Conservation (phyloP, 2,329 filamentous ascomycete genomes). For the Claviceps quebecensis region DNA sequence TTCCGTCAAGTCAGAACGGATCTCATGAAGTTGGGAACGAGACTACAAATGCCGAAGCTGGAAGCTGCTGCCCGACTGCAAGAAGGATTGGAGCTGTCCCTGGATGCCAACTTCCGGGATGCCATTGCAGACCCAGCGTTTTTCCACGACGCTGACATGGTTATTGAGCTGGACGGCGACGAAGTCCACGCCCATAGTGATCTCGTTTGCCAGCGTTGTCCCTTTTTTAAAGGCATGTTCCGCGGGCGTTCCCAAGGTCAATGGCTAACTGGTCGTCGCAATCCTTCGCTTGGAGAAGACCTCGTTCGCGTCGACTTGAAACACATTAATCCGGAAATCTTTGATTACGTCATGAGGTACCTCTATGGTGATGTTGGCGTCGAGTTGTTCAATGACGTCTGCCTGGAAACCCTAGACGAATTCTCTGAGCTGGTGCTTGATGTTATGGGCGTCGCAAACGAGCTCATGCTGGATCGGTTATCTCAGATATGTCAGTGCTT, state of each 20-base stretch:
- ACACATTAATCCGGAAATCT: constrained; percentile 61
- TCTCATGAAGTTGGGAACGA: constrained; percentile 70
- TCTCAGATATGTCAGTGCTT: constrained; percentile 80
- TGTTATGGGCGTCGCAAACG: constrained; percentile 79
- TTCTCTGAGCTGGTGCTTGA: constrained; percentile 84
- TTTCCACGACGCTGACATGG: constrained; percentile 65
- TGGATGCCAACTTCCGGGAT: constrained; percentile 55
- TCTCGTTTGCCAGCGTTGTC: constrained; percentile 69
- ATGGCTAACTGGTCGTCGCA: constrained; percentile 66
- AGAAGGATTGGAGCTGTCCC: constrained; percentile 44
- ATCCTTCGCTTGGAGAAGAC: constrained; percentile 20
- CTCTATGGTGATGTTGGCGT: constrained; percentile 73
- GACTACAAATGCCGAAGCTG: constrained; percentile 54
- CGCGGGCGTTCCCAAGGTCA: constrained; percentile 71
- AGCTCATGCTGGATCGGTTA: constrained; percentile 85
- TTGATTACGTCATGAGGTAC: constrained; percentile 64
- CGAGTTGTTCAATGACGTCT: constrained; percentile 68
- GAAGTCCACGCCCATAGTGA: constrained; percentile 62
- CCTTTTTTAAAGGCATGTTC: constrained; percentile 86
- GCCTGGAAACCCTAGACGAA: constrained; percentile 59
- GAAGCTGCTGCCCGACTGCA: constrained; percentile 69
- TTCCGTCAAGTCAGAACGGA: constrained; percentile 73
- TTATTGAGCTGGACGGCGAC: constrained; percentile 65
- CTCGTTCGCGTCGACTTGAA: constrained; percentile 63
- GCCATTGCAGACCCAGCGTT: constrained; percentile 57